These are phyloP conservation scores for Pyrenochaeta sp. DNA, from an alignment of 2,329 filamentous ascomycete species.

Conservation along the genomic window DNA sequence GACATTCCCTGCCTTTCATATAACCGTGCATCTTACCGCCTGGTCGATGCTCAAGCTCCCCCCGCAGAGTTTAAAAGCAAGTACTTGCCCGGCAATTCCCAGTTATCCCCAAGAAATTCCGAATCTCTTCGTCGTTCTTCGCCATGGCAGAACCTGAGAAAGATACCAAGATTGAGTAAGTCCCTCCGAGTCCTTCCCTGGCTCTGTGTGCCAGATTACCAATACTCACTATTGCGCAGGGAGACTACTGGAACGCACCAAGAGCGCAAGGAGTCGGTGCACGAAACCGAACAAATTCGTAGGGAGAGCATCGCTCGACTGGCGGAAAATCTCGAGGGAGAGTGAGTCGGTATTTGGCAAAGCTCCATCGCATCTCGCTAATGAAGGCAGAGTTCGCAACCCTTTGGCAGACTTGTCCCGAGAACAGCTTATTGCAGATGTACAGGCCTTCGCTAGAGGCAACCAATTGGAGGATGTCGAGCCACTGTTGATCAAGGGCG, in stretches of 20 bases:
- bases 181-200: neutral
- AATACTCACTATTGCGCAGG: no score
- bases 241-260: no score
- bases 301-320: constrained; percentile 31
- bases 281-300: constrained; percentile 31
- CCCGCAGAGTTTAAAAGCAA: constrained; percentile 15
- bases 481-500: constrained; percentile 62
- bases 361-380: constrained; percentile 1
- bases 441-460: constrained; percentile 67
- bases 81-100: neutral
- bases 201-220: no score
- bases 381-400: constrained; percentile 58
- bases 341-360: constrained; percentile 30
- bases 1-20: constrained; percentile 6
- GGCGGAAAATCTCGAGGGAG: constrained; percentile 39
- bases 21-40: constrained; percentile 5
- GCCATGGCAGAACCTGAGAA: constrained; percentile 21
- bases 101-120: neutral
- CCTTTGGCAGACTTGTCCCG: constrained; percentile 64
- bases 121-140: neutral
- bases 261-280: constrained; percentile 31
- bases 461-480: constrained; percentile 66
- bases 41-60: constrained; percentile 10
- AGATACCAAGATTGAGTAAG: constrained; percentile 27
- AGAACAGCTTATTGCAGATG: constrained; percentile 61